Percentiles rank a stretch among this genome's conserved stretches.
These are phyloP conservation scores for Neonectria faginata DNA, from an alignment of 2,329 filamentous ascomycete genomes.

Conservation along the genomic window DNA sequence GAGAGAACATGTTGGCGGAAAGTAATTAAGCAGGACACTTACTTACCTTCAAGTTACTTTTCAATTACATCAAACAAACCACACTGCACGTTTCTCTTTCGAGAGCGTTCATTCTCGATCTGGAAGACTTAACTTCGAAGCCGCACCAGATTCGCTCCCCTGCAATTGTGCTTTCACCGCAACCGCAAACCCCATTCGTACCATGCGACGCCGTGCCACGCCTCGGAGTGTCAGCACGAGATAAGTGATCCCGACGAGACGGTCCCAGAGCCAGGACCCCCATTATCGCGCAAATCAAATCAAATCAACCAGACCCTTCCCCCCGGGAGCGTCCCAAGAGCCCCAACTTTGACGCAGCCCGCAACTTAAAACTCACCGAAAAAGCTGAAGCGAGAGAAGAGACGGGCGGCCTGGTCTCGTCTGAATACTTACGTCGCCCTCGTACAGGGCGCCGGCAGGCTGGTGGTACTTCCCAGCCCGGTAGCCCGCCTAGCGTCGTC, in stretches of 20 bases:
- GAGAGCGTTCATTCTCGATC: background rate
- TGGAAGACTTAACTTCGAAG: background rate
- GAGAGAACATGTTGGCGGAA: background rate
- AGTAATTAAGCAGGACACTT: background rate
- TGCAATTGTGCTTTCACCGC: background rate
- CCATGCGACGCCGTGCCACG: background rate
- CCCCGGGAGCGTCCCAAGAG: background rate
- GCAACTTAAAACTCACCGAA: background rate
- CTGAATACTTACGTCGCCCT: background rate
- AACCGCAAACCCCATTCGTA: constrained; percentile 6
- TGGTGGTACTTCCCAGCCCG: constrained; percentile 34
- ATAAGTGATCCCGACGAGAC: constrained; percentile 8
- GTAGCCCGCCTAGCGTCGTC: constrained; percentile 32
- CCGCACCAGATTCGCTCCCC: constrained; percentile 1
- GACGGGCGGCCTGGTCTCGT: no score
- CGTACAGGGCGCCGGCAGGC: constrained; percentile 4
- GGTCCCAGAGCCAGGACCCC: constrained; percentile 1
- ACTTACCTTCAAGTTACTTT: background rate
- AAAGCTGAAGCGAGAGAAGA: no score
- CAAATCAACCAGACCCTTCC: background rate
- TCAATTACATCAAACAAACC: background rate
- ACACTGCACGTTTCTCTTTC: background rate
- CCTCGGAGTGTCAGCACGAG: constrained; percentile 16
- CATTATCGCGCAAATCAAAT: background rate
- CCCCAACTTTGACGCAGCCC: background rate